Evolutionary conservation across 768 basidiomycete genomes (phyloP), one percentile per base, ranked within the genome.

Genomic region (Lanmaoa pseudosensibilis): DNA sequence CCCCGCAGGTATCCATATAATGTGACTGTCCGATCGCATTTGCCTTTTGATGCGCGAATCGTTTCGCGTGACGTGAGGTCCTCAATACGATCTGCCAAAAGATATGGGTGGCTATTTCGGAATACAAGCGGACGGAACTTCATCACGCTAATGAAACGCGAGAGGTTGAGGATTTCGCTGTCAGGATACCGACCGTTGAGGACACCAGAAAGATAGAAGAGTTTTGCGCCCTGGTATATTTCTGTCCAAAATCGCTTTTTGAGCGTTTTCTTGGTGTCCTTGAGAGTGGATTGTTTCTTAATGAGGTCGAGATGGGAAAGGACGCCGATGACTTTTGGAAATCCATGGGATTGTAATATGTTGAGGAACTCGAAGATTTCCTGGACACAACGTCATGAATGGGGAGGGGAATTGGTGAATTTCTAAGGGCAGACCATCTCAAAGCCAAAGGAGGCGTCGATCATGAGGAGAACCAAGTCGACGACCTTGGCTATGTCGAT

Each of bases 161-260:
- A 90, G 57, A 99, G 87, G 70, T 98, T 97, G 66, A 94, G 83
- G 63, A 98, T 94, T 75, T 99, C 97, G 19, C 84, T 86, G 73
- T 99, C 97, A 32, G 97, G 95, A 72, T 98, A 98, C 39, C 95
- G 91, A 19, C 97, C 97, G 64, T 98, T 98, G 65, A 98, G 82
- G 33, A 98, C 92, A 18, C 96, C 97, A 3, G 92, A 94, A 49
- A 98, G 86, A 72, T 97, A 98, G 75, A 98, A 98, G 9, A 99
- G 85, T 71, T 99, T 99, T 32, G 97, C 96, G 48, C 97, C 97
- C 65, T 94, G 91, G 72, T 98, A 98, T 13, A 99, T 98, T 73
- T 99, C 97, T 0, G 95, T 93, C 97, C 97, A 99, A 77, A 99
- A 99, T 11, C 97, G 91, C 69, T 93, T 97, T 75, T 99, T 99